Evolutionary conservation across 768 basidiomycete genomes (phyloP).

Genomic region (Phaeotremella fagi): DNA sequence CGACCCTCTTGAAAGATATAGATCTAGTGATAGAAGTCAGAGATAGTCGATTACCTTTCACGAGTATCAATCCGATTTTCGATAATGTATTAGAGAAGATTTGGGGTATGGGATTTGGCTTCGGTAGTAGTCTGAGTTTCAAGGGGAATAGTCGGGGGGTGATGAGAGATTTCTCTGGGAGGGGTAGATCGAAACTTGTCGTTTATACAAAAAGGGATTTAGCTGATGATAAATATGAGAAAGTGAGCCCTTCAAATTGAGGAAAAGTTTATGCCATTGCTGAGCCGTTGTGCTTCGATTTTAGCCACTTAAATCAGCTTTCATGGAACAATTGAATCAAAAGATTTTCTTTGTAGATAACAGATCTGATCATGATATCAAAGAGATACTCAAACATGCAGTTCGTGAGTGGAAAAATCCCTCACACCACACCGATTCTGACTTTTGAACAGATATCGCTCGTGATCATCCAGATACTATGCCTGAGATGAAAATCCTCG

Average conservation of each 20-base stretch:
- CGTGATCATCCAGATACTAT: conserved; percentile 60
- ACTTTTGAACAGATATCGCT: conserved; percentile 58
- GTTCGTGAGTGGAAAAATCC: conserved; percentile 43
- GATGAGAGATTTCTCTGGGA: neutral
- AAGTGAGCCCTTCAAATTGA: conserved; percentile 59
- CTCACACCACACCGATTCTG: neutral
- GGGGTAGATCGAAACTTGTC: conserved; percentile 73
- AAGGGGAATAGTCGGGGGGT: conserved; percentile 25
- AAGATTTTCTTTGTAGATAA: conserved; percentile 51
- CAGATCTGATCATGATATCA: conserved; percentile 45
- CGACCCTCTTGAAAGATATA: conserved; percentile 63
- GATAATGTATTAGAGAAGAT: conserved; percentile 55
- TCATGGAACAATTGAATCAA: conserved; percentile 45
- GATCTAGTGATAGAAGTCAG: conserved; percentile 85
- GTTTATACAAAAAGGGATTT: conserved; percentile 92
- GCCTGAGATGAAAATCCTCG: conserved; percentile 77
- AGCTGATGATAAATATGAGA: conserved; percentile 78
- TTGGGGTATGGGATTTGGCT: conserved; percentile 38
- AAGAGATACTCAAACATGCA: conserved; percentile 44
- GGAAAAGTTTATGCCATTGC: too few relatives aligned
- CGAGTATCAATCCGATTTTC: conserved; percentile 83
- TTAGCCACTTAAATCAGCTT: conserved; percentile 49
- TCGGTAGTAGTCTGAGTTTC: conserved; percentile 9
- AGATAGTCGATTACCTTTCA: conserved; percentile 86
- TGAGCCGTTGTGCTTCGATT: too few relatives aligned